phyloP scores from a whole-genome alignment of 2,329 filamentous ascomycete genomes.

The Chaetothyriales sp. region DNA sequence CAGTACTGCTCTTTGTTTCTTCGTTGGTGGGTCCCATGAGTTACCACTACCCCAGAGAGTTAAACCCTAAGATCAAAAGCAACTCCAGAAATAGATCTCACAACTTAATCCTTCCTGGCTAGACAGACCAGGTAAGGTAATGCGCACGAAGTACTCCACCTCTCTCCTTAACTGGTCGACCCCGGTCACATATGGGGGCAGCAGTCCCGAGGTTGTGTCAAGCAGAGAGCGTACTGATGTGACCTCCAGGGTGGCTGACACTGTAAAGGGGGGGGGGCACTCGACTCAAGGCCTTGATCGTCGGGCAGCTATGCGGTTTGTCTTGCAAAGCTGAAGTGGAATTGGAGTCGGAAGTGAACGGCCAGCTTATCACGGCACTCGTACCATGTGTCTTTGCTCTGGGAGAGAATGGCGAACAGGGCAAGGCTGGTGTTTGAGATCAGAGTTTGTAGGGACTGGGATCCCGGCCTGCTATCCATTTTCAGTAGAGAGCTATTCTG shows the following conservation, averaged over 20 bases:
- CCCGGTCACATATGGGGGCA: too few species aligned
- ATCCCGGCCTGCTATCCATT: too few species aligned
- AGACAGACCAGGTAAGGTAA: too few species aligned
- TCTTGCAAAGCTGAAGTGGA: neutral
- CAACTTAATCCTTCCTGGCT: neutral
- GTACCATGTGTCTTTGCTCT: neutral
- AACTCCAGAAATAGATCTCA: neutral
- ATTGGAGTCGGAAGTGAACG: neutral
- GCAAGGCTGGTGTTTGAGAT: neutral
- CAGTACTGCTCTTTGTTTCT: neutral
- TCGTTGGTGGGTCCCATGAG: neutral
- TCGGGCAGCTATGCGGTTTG: neutral
- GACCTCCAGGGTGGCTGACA: too few species aligned
- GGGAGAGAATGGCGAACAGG: neutral
- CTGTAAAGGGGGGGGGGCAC: too few species aligned
- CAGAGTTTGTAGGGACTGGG: neutral
- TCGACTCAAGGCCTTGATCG: neutral
- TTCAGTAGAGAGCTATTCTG: neutral
- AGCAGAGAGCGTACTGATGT: neutral
- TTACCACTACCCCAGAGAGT: neutral
- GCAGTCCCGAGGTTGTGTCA: neutral
- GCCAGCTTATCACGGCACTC: neutral
- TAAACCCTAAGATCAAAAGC: neutral
- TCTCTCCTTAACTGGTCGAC: too few species aligned
- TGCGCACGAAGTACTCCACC: too few species aligned